Conservation (phyloP, 169 alveolate species). For the Plasmodium reichenowi region DNA sequence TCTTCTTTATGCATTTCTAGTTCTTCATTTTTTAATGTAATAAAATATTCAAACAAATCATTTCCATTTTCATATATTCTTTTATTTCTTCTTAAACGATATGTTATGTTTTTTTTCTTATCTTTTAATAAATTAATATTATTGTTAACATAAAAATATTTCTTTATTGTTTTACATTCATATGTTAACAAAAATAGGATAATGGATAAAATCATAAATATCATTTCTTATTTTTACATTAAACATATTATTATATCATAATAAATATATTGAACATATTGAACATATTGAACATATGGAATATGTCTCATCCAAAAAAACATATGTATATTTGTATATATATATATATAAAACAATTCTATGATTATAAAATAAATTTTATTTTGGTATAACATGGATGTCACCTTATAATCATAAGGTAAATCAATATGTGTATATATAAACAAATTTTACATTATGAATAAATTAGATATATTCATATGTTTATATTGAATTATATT, state of each 20-base stretch:
- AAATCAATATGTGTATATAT: too few species aligned
- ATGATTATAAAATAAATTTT: too few species aligned
- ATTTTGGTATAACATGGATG: too few species aligned
- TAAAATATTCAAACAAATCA: constrained; percentile 59
- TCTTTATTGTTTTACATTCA: constrained; percentile 1
- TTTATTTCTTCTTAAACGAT: constrained; percentile 14
- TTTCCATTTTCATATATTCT: constrained; percentile 25
- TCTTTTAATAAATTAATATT: not conserved
- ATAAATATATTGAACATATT: too few species aligned
- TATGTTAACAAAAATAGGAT: not conserved
- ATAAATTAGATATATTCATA: too few species aligned
- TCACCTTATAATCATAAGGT: too few species aligned
- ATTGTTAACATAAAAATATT: not conserved
- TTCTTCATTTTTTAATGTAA: constrained; percentile 17
- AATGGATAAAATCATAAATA: not conserved
- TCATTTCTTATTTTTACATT: constrained; percentile 8
- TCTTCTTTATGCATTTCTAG: constrained; percentile 32
- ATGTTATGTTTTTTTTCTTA: not conserved
- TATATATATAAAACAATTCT: too few species aligned
- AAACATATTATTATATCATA: too few species aligned
- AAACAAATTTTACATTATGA: too few species aligned
- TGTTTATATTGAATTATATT: too few species aligned
- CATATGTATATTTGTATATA: not conserved
- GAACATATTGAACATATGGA: not conserved
- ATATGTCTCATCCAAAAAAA: not conserved